Conservation (phyloP, 1,139 yeast genomes). For the Sugiyamaella xylanicola region DNA sequence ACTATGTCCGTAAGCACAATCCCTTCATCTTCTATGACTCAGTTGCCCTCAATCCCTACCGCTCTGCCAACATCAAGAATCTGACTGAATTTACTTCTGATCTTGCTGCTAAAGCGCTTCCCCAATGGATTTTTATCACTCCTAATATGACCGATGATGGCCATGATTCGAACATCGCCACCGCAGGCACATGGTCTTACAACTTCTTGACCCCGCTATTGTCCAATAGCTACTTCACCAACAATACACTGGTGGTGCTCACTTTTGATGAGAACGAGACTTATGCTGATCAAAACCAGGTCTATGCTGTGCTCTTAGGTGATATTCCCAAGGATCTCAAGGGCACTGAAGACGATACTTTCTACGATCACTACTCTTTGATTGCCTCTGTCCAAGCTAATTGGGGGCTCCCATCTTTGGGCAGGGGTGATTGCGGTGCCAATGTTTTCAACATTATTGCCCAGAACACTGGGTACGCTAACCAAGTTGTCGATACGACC, state of each 20-base stretch:
- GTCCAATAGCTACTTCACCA: slow-evolving; percentile 48
- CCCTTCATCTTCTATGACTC: slow-evolving; percentile 49
- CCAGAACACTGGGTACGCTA: slow-evolving; percentile 41
- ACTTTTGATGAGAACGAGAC: slow-evolving; percentile 54
- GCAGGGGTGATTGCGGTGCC: slow-evolving; percentile 52
- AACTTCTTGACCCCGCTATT: slow-evolving; percentile 48
- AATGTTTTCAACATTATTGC: slow-evolving; percentile 50
- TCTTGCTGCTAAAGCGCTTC: slow-evolving; percentile 44
- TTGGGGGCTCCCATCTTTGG: slow-evolving; percentile 36
- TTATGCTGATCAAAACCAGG: slow-evolving; percentile 47
- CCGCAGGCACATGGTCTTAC: slow-evolving; percentile 50
- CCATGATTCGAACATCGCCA: slow-evolving; percentile 49
- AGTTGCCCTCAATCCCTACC: slow-evolving; percentile 40
- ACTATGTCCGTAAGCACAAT: slow-evolving; percentile 54
- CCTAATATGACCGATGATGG: slow-evolving; percentile 57
- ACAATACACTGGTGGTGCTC: slow-evolving; percentile 47
- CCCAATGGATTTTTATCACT: slow-evolving; percentile 54
- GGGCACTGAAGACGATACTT: slow-evolving; percentile 49
- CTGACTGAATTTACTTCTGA: slow-evolving; percentile 49
- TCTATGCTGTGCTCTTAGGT: slow-evolving; percentile 50
- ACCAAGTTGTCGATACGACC: slow-evolving; percentile 44
- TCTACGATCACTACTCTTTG: slow-evolving; percentile 53
- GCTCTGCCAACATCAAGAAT: slow-evolving; percentile 49
- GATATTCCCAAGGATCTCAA: slow-evolving; percentile 45
- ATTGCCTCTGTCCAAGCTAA: slow-evolving; percentile 43